Conservation (phyloP, 176 grass and related monocot genomes). For the Elymus sibiricus region DNA sequence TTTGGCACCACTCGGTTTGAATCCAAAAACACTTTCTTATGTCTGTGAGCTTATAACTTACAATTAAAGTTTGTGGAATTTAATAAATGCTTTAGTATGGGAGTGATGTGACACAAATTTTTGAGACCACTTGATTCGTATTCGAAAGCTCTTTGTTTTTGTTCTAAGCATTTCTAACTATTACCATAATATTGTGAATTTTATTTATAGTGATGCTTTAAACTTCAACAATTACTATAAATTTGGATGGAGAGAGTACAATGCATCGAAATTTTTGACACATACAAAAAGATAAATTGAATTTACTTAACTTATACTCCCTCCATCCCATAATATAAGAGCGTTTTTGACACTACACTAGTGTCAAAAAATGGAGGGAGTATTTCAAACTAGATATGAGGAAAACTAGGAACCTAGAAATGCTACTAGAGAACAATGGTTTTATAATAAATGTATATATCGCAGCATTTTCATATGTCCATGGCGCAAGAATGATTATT, state of each 20-base stretch:
- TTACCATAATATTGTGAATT: neutral
- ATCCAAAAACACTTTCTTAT: neutral
- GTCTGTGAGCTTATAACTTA: neutral
- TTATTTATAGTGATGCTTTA: neutral
- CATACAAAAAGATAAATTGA: neutral
- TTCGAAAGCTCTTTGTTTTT: neutral
- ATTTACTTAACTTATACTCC: neutral
- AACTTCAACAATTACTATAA: neutral
- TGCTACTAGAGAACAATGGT: neutral
- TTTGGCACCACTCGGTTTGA: neutral
- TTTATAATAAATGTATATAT: neutral
- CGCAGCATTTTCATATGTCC: neutral
- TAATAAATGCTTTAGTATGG: neutral
- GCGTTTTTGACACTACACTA: too few species aligned
- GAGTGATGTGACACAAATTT: neutral
- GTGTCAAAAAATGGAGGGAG: too few species aligned
- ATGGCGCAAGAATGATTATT: neutral
- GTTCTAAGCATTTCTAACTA: neutral
- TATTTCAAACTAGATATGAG: neutral
- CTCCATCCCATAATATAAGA: too few species aligned
- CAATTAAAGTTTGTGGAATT: neutral
- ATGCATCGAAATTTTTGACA: neutral
- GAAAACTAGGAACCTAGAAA: neutral
- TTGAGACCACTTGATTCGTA: too few species aligned
- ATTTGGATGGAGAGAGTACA: neutral